Evolutionary conservation across 169 alveolate species (phyloP), one percentile per base, ranked within the genome.

Genomic region (Cryptosporidium meleagridis): DNA sequence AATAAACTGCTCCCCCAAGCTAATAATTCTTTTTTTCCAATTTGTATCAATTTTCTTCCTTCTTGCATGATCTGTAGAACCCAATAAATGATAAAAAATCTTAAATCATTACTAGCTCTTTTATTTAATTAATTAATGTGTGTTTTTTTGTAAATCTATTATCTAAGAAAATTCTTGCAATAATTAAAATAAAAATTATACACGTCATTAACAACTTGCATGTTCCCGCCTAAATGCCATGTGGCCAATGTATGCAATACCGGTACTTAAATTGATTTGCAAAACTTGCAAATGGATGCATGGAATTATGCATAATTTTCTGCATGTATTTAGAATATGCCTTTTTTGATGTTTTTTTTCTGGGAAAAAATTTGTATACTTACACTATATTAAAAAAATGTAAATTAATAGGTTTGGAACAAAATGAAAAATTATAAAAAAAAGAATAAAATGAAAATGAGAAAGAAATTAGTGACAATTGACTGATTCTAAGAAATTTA

Each of bases 191-290:
- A 7, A 31, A 31, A 65, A 65, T 65, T 65, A 29, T 35, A 65
- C 72, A 65, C 51, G 44, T 65, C 9, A 37, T 12, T 65, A 65
- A n/a, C 5, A 21, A 44, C 0, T 33, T 52, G 58, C 44, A 53
- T 33, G 70, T 16, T 59, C 86, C 85, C 85, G 85, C 86, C 86
- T 51, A 51, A 51, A 53, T 0, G 33, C 26, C 86, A 73, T 73
- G 86, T 73, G 86, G 86, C 85, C 23, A 71, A 16, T 73, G 70
- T 62, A 55, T 73, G 86, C 86, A 73, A 55, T 73, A 73, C 86
- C 86, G 86, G 86, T 73, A 73, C 86, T 73, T 35, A 55, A 31
- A 55, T 2, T 55, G 37, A 21, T 23, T 55, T 23, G 16, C 18
- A 26, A 21, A 26, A 16, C 8, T n/a, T n/a, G 62, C 14, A 26